A percentile compares a stretch with the other conserved stretches of the same genome.
phyloP scores from a whole-genome alignment of 75 land plant genomes.

The Chamaecyparis obtusa region DNA sequence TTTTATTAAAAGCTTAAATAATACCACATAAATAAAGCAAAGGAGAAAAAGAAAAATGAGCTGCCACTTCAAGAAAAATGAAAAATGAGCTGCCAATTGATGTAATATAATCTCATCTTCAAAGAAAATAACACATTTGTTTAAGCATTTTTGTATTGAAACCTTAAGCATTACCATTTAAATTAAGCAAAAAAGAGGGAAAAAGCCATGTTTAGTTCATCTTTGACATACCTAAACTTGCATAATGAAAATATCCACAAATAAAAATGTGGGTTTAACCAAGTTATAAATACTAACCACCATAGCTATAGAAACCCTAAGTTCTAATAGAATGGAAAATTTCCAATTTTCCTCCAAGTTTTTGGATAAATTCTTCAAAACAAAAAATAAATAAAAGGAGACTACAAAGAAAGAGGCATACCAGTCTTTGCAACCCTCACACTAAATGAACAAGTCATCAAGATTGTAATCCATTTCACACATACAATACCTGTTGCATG shows the following conservation, averaged over 20 bases:
- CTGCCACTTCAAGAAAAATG: too few relatives aligned
- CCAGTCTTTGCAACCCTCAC: slow-evolving; percentile 78
- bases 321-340: neutral
- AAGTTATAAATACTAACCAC: too few relatives aligned
- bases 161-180: too few relatives aligned
- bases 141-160: too few relatives aligned
- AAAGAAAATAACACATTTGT: too few relatives aligned
- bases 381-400: neutral
- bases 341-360: neutral
- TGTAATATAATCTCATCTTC: neutral
- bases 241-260: neutral
- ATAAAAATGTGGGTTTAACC: too few relatives aligned
- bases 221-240: neutral
- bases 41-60: too few relatives aligned
- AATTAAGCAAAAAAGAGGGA: too few relatives aligned
- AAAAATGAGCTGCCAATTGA: neutral
- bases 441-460: slow-evolving; percentile 70
- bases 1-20: too few relatives aligned
- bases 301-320: neutral
- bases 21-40: too few relatives aligned
- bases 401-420: neutral
- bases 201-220: neutral
- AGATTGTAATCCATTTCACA: slow-evolving; percentile 75
- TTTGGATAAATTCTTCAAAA: neutral
- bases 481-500: slow-evolving; percentile 54